Conservation (phyloP, 2,329 filamentous ascomycete genomes). For the Bipolaris oryzae region DNA sequence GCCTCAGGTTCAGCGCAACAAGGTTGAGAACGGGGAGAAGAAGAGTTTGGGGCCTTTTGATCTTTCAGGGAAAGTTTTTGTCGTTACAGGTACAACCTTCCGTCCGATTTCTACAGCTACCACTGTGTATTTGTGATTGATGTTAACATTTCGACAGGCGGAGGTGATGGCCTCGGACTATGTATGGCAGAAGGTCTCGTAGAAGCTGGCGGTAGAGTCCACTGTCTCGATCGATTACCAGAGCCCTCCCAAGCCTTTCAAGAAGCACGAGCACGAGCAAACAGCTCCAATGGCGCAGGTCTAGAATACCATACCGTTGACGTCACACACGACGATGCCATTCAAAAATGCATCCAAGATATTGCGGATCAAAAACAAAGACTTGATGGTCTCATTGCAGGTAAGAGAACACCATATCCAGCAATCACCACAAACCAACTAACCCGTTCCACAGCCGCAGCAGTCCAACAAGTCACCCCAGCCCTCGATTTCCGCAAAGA, state of each 20-base stretch:
- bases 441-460: slow-evolving; percentile 58
- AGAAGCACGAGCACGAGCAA: slow-evolving; percentile 65
- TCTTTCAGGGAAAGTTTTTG: slow-evolving; percentile 39
- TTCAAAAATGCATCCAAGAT: slow-evolving; percentile 68
- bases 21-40: slow-evolving; percentile 22
- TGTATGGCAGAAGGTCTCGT: slow-evolving; percentile 73
- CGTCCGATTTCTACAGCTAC: slow-evolving; percentile 53
- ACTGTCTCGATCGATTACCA: slow-evolving; percentile 67
- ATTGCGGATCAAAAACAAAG: slow-evolving; percentile 73
- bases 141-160: slow-evolving; percentile 57
- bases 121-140: slow-evolving; percentile 35
- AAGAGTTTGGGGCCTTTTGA: slow-evolving; percentile 38
- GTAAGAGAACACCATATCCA: slow-evolving; percentile 11
- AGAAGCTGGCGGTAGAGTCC: slow-evolving; percentile 74
- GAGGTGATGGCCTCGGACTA: slow-evolving; percentile 72
- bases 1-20: slow-evolving; percentile 26
- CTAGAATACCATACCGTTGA: slow-evolving; percentile 79
- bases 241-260: slow-evolving; percentile 65
- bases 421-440: neutral
- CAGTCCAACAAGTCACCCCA: slow-evolving; percentile 78
- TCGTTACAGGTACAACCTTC: slow-evolving; percentile 68
- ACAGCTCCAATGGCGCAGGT: slow-evolving; percentile 64
- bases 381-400: slow-evolving; percentile 76
- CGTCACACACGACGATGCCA: slow-evolving; percentile 69
- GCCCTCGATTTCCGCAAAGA: slow-evolving; percentile 74